Evolutionary conservation across 768 basidiomycete species (phyloP).

Genomic region (Boletus coccyginus): DNA sequence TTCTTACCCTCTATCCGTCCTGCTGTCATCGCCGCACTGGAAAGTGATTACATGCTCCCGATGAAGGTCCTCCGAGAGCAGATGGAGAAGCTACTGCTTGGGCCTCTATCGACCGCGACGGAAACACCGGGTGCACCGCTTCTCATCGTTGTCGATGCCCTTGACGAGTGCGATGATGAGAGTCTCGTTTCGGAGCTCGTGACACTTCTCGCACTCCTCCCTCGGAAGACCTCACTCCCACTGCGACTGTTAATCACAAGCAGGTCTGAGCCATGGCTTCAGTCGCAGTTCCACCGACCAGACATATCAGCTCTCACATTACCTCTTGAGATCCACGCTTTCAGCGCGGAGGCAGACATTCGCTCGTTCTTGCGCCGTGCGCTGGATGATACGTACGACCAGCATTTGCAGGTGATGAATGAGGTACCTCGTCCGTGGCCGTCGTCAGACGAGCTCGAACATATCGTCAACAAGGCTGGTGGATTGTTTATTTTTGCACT

Average conservation of each 20-base stretch:
- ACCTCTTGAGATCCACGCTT: slow-evolving; percentile 21
- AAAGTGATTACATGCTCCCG: slow-evolving; percentile 25
- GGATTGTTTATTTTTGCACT: slow-evolving; percentile 31
- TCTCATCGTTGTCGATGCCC: slow-evolving; percentile 23
- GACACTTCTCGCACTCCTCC: slow-evolving; percentile 18
- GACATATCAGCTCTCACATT: slow-evolving; percentile 11
- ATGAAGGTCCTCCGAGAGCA: slow-evolving; percentile 30
- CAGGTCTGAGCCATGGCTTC: slow-evolving; percentile 20
- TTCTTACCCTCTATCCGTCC: slow-evolving; percentile 21
- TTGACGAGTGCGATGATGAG: slow-evolving; percentile 27
- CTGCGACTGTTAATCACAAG: slow-evolving; percentile 28
- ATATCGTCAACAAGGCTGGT: slow-evolving; percentile 15
- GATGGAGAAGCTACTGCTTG: slow-evolving; percentile 24
- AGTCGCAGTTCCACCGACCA: slow-evolving; percentile 16
- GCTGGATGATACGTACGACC: slow-evolving; percentile 15
- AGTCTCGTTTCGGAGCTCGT: slow-evolving; percentile 27
- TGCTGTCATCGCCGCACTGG: slow-evolving; percentile 21
- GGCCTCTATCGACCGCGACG: slow-evolving; percentile 14
- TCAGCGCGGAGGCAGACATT: slow-evolving; percentile 24
- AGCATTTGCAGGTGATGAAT: slow-evolving; percentile 19
- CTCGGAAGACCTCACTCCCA: slow-evolving; percentile 10
- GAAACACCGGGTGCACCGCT: slow-evolving; percentile 9
- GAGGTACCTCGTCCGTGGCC: slow-evolving; percentile 26
- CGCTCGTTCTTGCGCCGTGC: slow-evolving; percentile 19
- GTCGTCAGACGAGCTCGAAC: slow-evolving; percentile 17